Conservation (phyloP, 73 alveolate genomes). For the Paraurostyla sp. region DNA sequence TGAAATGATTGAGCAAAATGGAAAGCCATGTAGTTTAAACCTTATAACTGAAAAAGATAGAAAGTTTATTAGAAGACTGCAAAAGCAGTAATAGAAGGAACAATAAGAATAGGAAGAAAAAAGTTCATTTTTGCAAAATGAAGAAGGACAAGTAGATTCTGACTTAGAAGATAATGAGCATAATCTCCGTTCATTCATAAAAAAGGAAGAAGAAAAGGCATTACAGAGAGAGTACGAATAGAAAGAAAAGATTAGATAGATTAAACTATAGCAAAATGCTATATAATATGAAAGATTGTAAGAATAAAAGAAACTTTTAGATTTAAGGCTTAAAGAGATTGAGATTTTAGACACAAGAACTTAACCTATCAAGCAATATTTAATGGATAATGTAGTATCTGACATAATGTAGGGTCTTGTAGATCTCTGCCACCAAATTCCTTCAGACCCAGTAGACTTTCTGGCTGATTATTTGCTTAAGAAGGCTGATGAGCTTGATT, state of each 20-base stretch:
- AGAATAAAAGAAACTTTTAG: slow-evolving; percentile 6
- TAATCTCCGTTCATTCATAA: not conserved
- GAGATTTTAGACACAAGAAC: slow-evolving; percentile 88
- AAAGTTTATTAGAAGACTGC: slow-evolving; percentile 61
- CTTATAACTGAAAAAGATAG: slow-evolving; percentile 73
- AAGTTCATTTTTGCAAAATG: not conserved
- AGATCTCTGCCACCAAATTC: slow-evolving; percentile 87
- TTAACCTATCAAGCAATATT: slow-evolving; percentile 85
- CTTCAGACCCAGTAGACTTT: slow-evolving; percentile 89
- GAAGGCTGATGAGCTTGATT: slow-evolving; percentile 72
- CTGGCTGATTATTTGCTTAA: slow-evolving; percentile 80
- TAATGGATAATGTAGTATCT: slow-evolving; percentile 94
- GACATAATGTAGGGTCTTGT: slow-evolving; percentile 89
- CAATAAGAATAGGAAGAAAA: not conserved
- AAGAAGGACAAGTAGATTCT: slow-evolving; percentile 51
- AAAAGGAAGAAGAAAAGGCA: slow-evolving; percentile 4
- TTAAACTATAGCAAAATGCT: slow-evolving; percentile 7
- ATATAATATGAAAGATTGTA: not conserved
- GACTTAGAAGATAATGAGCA: slow-evolving; percentile 54
- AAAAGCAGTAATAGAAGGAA: not conserved
- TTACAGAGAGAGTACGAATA: slow-evolving; percentile 21
- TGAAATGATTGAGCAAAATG: slow-evolving; percentile 76
- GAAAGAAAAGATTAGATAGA: slow-evolving; percentile 15
- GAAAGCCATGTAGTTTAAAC: slow-evolving; percentile 74
- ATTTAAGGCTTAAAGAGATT: slow-evolving; percentile 74